Evolutionary conservation across 1,139 yeast genomes (phyloP).

Genomic region (Nakaseomyces glabratus): DNA sequence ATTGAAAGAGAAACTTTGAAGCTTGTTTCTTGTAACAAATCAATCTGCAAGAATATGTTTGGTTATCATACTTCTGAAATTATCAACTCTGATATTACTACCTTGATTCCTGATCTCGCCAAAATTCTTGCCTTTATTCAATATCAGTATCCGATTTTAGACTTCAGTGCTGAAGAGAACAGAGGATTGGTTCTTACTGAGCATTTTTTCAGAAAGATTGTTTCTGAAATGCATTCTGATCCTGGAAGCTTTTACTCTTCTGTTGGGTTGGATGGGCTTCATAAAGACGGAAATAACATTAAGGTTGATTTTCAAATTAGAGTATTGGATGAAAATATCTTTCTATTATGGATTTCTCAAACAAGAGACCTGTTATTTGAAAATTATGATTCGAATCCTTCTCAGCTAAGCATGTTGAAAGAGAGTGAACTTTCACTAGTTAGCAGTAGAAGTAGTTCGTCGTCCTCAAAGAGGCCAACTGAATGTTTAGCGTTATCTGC

Average conservation of each 20-base stretch:
- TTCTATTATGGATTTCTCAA: constrained; percentile 82
- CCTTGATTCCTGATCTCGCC: constrained; percentile 58
- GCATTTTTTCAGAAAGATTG: constrained; percentile 68
- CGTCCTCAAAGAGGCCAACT: constrained; percentile 14
- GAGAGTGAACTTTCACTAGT: constrained; percentile 30
- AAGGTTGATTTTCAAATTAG: constrained; percentile 74
- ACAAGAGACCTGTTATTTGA: constrained; percentile 41
- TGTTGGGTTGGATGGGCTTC: constrained; percentile 57
- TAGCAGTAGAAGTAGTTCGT: constrained; percentile 24
- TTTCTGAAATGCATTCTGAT: constrained; percentile 21
- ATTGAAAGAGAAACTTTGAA: constrained; percentile 30
- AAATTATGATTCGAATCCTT: constrained; percentile 30
- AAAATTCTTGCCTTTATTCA: constrained; percentile 44
- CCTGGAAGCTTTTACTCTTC: constrained; percentile 45
- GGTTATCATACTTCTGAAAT: constrained; percentile 51
- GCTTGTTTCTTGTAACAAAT: constrained; percentile 49
- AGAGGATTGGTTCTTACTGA: constrained; percentile 70
- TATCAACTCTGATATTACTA: constrained; percentile 43
- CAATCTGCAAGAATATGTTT: constrained; percentile 69
- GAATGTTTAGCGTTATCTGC: background rate
- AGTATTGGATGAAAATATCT: constrained; percentile 50
- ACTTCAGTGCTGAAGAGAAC: constrained; percentile 26
- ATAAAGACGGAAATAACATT: constrained; percentile 57
- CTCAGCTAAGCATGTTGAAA: constrained; percentile 32
- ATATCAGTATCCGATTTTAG: constrained; percentile 36